phyloP scores from a whole-genome alignment of 352 stramenopile species.

The Pythium aristosporum region DNA sequence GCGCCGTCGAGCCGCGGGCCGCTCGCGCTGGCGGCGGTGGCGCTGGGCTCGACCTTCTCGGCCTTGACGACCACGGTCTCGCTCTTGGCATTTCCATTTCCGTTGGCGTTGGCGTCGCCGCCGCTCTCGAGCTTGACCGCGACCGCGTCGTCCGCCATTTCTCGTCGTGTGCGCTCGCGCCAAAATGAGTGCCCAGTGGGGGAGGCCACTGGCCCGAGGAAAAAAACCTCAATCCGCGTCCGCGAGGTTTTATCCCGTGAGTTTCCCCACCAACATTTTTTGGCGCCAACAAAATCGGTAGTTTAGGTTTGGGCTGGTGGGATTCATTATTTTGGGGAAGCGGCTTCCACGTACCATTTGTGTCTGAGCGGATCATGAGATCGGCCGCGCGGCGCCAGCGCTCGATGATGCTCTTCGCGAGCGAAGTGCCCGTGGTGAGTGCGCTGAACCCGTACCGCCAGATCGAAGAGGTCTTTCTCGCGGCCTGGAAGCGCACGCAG shows the following conservation, averaged over 20 bases:
- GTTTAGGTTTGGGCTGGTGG: constrained; percentile 11
- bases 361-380: constrained; percentile 1
- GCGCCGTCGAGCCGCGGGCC: constrained; percentile 51
- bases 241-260: constrained; percentile 21
- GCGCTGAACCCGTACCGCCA: constrained; percentile 80
- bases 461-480: constrained; percentile 83
- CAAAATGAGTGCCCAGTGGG: constrained; percentile 21
- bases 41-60: constrained; percentile 36
- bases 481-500: constrained; percentile 78
- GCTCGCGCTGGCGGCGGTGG: constrained; percentile 13
- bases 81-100: neutral
- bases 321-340: constrained; percentile 5
- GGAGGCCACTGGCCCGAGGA: neutral
- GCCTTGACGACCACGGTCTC: constrained; percentile 17
- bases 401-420: constrained; percentile 82
- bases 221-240: constrained; percentile 20
- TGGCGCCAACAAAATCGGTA: constrained; percentile 21
- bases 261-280: constrained; percentile 24
- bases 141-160: constrained; percentile 20
- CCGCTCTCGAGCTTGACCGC: constrained; percentile 19
- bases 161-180: constrained; percentile 11
- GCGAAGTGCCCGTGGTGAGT: constrained; percentile 81
- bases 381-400: constrained; percentile 17
- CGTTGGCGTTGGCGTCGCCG: neutral
- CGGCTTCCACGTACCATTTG: too few relatives aligned